Percentiles rank a stretch among this genome's conserved stretches.
These are phyloP conservation scores for Neurospora sp. DNA, from an alignment of 495 filamentous ascomycete genomes.

Conservation along the genomic window DNA sequence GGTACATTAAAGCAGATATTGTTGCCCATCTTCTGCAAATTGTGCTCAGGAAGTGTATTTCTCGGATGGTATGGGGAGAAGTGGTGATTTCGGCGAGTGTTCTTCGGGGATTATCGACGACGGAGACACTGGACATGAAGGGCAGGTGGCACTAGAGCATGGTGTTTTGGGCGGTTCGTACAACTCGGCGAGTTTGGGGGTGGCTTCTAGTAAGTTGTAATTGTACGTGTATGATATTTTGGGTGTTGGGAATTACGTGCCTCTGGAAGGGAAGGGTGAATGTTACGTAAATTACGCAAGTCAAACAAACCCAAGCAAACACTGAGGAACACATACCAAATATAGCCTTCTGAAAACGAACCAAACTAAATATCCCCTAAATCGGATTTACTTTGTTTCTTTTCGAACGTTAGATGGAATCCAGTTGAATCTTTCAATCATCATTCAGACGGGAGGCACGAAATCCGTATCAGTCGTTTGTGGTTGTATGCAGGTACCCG, in stretches of 20 bases:
- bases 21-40: background rate
- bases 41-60: background rate
- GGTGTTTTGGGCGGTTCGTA: too few species aligned
- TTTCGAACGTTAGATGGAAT: background rate
- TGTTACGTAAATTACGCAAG: background rate
- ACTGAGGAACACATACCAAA: too few species aligned
- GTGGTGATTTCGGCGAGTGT: background rate
- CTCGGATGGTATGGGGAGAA: background rate
- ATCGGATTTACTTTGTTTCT: background rate
- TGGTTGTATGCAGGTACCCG: background rate
- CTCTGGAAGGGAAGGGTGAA: background rate
- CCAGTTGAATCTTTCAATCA: background rate
- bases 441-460: too few species aligned
- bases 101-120: background rate
- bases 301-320: background rate
- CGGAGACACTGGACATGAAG: background rate
- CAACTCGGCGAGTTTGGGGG: background rate
- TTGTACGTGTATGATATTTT: background rate
- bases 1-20: background rate
- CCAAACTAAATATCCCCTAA: background rate
- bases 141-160: background rate
- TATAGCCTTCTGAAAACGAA: background rate
- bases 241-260: background rate
- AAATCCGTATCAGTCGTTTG: background rate
- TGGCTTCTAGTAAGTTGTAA: background rate